Conservation (phyloP, 495 filamentous ascomycete species). For the Penicillium atrosanguineum region DNA sequence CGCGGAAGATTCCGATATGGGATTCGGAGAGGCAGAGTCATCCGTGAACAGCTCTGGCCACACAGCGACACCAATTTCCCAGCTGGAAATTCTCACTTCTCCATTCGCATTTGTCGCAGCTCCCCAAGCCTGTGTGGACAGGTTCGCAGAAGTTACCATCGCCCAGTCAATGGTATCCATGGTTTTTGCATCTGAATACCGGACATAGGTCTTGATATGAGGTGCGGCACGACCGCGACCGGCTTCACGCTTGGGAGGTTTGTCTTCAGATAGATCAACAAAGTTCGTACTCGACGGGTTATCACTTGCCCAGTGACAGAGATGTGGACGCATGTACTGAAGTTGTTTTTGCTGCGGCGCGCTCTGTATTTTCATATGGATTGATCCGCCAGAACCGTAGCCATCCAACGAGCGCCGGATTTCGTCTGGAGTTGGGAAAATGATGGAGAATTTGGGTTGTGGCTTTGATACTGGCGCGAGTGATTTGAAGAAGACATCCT, state of each 20-base stretch:
- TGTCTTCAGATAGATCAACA: conserved; percentile 14
- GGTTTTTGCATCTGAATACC: conserved; percentile 50
- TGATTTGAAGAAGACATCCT: conserved; percentile 60
- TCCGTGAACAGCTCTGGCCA: conserved; percentile 68
- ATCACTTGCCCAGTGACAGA: conserved; percentile 69
- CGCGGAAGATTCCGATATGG: conserved; percentile 13
- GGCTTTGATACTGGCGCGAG: conserved; percentile 32
- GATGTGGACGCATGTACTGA: conserved; percentile 64
- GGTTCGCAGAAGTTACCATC: conserved; percentile 78
- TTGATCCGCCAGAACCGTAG: conserved; percentile 73
- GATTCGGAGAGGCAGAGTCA: conserved; percentile 19
- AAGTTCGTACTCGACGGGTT: conserved; percentile 4
- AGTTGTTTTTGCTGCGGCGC: conserved; percentile 70
- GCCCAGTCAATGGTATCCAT: conserved; percentile 74
- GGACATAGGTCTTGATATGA: conserved; percentile 88
- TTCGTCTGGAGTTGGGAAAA: conserved; percentile 79
- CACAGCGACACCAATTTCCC: conserved; percentile 81
- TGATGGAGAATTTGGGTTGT: conserved; percentile 52
- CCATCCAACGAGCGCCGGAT: conserved; percentile 79
- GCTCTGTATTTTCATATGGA: conserved; percentile 76
- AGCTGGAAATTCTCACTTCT: conserved; percentile 72
- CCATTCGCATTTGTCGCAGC: conserved; percentile 48
- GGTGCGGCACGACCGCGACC: conserved; percentile 78
- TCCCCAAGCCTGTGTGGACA: conserved; percentile 93
- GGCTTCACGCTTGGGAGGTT: conserved; percentile 35